Percentiles rank a stretch among this genome's conserved stretches.
Conservation (phyloP, 2,329 filamentous ascomycete genomes). For the Colletotrichum brevisporum region DNA sequence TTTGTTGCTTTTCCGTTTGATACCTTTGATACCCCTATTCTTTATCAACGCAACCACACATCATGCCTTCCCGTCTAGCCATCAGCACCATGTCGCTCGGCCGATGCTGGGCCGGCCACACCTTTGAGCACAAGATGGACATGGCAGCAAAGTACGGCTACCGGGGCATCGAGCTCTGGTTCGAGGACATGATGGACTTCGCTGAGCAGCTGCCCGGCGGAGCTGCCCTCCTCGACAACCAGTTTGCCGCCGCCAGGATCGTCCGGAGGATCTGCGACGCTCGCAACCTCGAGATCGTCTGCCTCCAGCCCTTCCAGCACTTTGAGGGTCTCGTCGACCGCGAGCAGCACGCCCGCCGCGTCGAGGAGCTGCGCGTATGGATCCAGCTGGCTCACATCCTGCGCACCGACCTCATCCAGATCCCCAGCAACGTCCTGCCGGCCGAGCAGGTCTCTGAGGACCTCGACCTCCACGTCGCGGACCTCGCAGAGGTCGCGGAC, state of each 20-base stretch:
- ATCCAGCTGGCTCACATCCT: conserved; percentile 75
- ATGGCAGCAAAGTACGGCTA: conserved; percentile 76
- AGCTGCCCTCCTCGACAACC: conserved; percentile 54
- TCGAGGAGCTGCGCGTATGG: conserved; percentile 78
- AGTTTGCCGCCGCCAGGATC: conserved; percentile 70
- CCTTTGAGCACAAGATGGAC: conserved; percentile 76
- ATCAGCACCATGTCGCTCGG: conserved; percentile 86
- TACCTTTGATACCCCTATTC: conserved; percentile 6
- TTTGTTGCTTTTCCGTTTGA: conserved; percentile 10
- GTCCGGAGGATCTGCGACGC: conserved; percentile 71
- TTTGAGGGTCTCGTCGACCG: conserved; percentile 82
- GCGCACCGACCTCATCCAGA: conserved; percentile 79
- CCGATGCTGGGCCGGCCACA: conserved; percentile 77
- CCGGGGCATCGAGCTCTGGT: conserved; percentile 81
- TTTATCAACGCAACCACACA: conserved; percentile 34
- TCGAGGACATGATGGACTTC: conserved; percentile 79
- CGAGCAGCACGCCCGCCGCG: conserved; percentile 65
- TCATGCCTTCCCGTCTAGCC: conserved; percentile 71
- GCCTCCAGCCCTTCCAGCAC: conserved; percentile 82
- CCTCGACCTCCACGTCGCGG: conserved; percentile 69
- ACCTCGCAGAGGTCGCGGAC: conserved; percentile 77
- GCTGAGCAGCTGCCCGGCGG: conserved; percentile 62
- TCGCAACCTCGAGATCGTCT: conserved; percentile 71
- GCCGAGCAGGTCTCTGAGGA: conserved; percentile 59
- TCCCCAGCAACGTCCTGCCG: conserved; percentile 80